A percentile compares a stretch with the other conserved stretches of the same genome.
phyloP scores from a whole-genome alignment of 345 rosid species.

The Linum lewisii region DNA sequence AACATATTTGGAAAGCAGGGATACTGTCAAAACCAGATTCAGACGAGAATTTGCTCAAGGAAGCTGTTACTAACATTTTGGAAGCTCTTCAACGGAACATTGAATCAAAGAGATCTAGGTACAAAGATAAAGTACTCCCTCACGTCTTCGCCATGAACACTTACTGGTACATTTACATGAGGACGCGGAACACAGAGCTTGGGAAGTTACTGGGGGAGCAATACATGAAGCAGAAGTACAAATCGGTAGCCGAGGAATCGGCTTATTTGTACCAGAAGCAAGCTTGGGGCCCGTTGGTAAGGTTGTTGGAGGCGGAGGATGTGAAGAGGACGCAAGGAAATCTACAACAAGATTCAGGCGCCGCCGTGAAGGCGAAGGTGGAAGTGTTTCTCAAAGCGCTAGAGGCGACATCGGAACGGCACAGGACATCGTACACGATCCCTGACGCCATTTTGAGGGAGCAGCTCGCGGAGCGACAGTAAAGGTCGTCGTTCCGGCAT shows the following conservation, averaged over 20 bases:
- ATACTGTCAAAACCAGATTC: slow-evolving; percentile 40
- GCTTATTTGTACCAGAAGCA: slow-evolving; percentile 50
- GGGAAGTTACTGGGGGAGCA: slow-evolving; percentile 43
- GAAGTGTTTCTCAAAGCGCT: slow-evolving; percentile 34
- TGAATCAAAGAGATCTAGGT: slow-evolving; percentile 35
- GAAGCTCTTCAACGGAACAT: slow-evolving; percentile 53
- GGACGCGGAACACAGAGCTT: slow-evolving; percentile 44
- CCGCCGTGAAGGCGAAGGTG: slow-evolving; percentile 22
- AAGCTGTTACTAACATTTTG: slow-evolving; percentile 39
- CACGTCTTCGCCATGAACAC: slow-evolving; percentile 49
- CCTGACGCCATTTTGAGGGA: slow-evolving; percentile 44
- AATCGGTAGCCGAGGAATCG: slow-evolving; percentile 45
- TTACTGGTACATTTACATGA: slow-evolving; percentile 62
- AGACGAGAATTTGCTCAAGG: slow-evolving; percentile 34
- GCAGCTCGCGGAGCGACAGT: slow-evolving; percentile 42
- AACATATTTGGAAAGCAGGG: slow-evolving; percentile 50
- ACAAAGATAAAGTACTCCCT: slow-evolving; percentile 38
- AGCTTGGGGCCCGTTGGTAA: slow-evolving; percentile 41
- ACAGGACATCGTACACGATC: slow-evolving; percentile 24
- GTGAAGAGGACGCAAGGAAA: slow-evolving; percentile 9
- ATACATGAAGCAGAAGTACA: slow-evolving; percentile 34
- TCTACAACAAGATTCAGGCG: not conserved
- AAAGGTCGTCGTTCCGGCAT: slow-evolving; percentile 35
- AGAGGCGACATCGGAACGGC: slow-evolving; percentile 34
- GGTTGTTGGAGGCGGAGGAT: slow-evolving; percentile 28